Base-by-base conservation (phyloP, 306 rosid species). In the Sophora flavescens region DNA sequence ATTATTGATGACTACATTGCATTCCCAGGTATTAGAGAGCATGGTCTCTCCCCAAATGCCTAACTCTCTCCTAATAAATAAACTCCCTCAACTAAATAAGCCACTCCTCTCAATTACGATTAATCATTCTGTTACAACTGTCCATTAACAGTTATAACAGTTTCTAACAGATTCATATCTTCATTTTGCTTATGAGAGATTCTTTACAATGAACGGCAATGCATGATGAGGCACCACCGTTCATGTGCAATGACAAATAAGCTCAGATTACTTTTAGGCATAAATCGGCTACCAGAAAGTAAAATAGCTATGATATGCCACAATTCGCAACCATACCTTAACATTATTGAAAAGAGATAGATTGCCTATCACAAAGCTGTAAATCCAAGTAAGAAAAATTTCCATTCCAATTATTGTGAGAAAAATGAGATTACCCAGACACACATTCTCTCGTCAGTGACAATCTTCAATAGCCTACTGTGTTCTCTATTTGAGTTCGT, bases 351-450 rank as follows among this genome's bases (percentile, higher is more conserved):
- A 8, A 26, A 42, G 13, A 33, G 53, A 48, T 44, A 38, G 54
- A 28, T 66, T 16, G 47, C 26, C 47, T 38, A 69, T 68, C 28
- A 81, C 38, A 44, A 47, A 41, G 3, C 59, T 58, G 48, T 1
- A 14, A 68, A 69, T 83, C 44, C 44, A 63, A 16, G 65, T 47
- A 58, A 41, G 32, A 65, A 75, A 38, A 44, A 61, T 66, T 15
- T 14, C 68, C 32, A 68, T 78, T 70, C 74, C 58, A 83, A 58
- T 62, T 61, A 78, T 83, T 83, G 71, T 39, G 60, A 57, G 36
- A 71, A 71, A 73, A 65, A 15, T 78, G 68, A 32, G 73, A 61
- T 26, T 13, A 38, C n/a, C 56, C 41, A 65, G 13, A 18, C 54
- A 8, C 15, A 17, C 58, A 8, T 8, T 45, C 74, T 36, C 33